Evolutionary conservation across 176 grass and related monocot species (phyloP).

Genomic region (Carex kokanica): DNA sequence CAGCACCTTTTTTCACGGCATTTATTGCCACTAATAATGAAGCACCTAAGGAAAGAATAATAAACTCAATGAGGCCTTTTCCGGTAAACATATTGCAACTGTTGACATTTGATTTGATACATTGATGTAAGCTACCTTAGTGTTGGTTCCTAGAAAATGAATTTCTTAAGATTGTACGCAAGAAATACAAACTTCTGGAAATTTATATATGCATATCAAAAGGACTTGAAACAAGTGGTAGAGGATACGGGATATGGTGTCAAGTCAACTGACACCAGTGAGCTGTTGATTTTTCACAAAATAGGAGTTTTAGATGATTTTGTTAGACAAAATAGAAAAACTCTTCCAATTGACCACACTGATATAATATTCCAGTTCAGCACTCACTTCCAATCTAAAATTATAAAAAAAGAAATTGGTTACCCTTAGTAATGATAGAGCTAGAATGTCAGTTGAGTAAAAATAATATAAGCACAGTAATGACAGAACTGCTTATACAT

Average conservation of each 20-base stretch:
- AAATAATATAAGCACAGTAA: background rate
- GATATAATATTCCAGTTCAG: background rate
- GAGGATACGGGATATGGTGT: background rate
- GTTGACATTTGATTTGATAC: background rate
- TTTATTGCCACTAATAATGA: slow-evolving; percentile 94
- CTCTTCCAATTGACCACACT: background rate
- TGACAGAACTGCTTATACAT: background rate
- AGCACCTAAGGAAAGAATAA: slow-evolving; percentile 57
- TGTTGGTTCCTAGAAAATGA: background rate
- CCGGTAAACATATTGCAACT: background rate
- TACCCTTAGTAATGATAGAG: background rate
- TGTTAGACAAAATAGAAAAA: background rate
- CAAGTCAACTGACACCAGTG: background rate
- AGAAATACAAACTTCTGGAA: background rate
- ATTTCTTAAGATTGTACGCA: background rate
- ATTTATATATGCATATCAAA: background rate
- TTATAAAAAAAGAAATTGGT: background rate
- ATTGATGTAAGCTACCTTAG: background rate
- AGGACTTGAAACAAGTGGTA: background rate
- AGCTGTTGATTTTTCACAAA: background rate
- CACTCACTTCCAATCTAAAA: background rate
- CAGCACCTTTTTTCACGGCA: slow-evolving; percentile 91
- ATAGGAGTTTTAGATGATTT: background rate
- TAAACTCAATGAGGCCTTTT: background rate
- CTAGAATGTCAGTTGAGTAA: background rate